These are phyloP conservation scores for Kwoniella newhampshirensis DNA, from an alignment of 768 basidiomycete species.

Conservation along the genomic window DNA sequence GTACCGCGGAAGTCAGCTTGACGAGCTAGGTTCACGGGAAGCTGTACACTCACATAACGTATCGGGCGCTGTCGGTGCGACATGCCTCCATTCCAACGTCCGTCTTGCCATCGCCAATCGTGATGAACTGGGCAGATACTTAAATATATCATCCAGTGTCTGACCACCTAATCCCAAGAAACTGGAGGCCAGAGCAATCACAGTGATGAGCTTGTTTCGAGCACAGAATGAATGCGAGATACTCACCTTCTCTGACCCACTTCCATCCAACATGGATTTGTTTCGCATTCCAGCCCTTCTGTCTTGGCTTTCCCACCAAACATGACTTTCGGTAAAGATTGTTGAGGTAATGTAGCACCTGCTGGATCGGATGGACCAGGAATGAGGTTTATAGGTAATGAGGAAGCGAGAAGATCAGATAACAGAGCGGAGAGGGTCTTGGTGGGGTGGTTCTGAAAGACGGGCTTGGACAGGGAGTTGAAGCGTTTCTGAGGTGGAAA, in stretches of 20 bases:
- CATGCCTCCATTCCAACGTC: conserved; percentile 88
- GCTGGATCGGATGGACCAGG: conserved; percentile 87
- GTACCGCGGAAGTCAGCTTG: not conserved
- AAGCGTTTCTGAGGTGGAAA: conserved; percentile 45
- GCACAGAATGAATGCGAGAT: conserved; percentile 10
- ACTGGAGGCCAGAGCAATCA: conserved; percentile 53
- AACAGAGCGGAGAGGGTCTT: conserved; percentile 68
- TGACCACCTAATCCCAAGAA: conserved; percentile 88
- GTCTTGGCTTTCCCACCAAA: conserved; percentile 64
- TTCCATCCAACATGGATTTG: conserved; percentile 84
- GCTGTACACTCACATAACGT: conserved; percentile 63
- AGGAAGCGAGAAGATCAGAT: conserved; percentile 66
- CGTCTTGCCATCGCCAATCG: conserved; percentile 70
- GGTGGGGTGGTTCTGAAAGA: conserved; percentile 75
- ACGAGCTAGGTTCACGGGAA: not conserved
- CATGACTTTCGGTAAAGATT: conserved; percentile 87
- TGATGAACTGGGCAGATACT: conserved; percentile 72
- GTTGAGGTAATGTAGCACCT: conserved; percentile 86
- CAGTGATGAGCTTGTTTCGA: not conserved
- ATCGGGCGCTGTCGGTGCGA: conserved; percentile 98
- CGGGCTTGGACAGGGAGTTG: conserved; percentile 42
- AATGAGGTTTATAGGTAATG: conserved; percentile 80
- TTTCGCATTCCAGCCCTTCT: conserved; percentile 67
- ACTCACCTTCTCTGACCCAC: conserved; percentile 59
- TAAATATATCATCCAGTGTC: conserved; percentile 90